phyloP scores from a whole-genome alignment of 495 filamentous ascomycete genomes.

The Podospora tetraspora region DNA sequence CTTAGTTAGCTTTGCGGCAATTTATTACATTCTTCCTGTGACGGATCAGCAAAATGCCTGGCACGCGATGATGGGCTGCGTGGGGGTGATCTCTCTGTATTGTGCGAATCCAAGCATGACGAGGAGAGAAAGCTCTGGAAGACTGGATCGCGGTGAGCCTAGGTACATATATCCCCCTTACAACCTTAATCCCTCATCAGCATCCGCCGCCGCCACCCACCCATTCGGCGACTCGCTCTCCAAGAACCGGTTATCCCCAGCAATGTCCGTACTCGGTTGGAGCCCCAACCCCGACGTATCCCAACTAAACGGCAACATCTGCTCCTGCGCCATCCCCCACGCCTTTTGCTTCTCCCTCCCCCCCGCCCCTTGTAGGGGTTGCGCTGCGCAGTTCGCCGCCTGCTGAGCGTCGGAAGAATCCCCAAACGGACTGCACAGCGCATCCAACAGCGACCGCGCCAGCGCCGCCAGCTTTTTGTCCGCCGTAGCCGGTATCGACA shows the following conservation, averaged over 20 bases:
- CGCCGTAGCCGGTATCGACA: slow-evolving; percentile 8
- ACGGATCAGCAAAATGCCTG: too few relatives aligned
- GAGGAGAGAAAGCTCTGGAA: too few relatives aligned
- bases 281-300: slow-evolving; percentile 15
- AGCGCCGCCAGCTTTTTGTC: background rate
- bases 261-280: background rate
- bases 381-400: background rate
- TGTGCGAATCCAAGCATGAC: too few relatives aligned
- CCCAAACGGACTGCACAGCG: background rate
- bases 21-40: too few relatives aligned
- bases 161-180: too few relatives aligned
- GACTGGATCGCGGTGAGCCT: too few relatives aligned
- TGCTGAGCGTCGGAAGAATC: background rate
- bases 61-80: too few relatives aligned
- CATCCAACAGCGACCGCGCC: background rate
- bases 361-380: background rate
- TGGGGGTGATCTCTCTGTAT: too few relatives aligned
- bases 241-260: slow-evolving; percentile 11
- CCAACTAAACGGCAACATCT: slow-evolving; percentile 15
- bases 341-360: background rate
- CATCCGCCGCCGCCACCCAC: slow-evolving; percentile 17
- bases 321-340: slow-evolving; percentile 8
- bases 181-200: background rate
- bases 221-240: slow-evolving; percentile 26
- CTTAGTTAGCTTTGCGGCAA: too few relatives aligned